These are phyloP conservation scores for Mycotypha africana DNA, from an alignment of 371 early-diverging fungal species.

Conservation along the genomic window DNA sequence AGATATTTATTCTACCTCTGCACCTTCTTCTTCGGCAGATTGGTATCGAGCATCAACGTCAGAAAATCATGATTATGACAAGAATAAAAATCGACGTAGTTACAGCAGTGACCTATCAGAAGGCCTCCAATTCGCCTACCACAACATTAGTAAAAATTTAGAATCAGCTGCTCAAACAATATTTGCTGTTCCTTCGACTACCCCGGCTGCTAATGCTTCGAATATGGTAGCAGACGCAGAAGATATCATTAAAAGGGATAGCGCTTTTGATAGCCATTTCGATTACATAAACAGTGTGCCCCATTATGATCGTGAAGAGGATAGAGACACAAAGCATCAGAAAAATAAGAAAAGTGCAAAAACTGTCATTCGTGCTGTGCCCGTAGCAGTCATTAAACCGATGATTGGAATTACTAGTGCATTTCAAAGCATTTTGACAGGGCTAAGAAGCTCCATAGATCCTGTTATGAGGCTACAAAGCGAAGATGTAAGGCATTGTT, in stretches of 20 bases:
- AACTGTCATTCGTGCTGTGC: constrained; percentile 87
- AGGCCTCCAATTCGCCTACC: constrained; percentile 80
- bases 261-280: too few relatives aligned
- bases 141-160: constrained; percentile 70
- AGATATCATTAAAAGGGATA: constrained; percentile 30
- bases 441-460: constrained; percentile 87
- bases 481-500: constrained; percentile 79
- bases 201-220: too few relatives aligned
- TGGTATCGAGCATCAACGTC: background rate
- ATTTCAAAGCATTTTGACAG: constrained; percentile 87
- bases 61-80: background rate
- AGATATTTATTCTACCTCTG: background rate
- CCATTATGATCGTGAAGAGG: background rate
- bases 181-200: constrained; percentile 82
- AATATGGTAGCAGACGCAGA: constrained; percentile 71
- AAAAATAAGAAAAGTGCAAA: constrained; percentile 7
- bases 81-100: background rate
- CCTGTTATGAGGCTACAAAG: constrained; percentile 70
- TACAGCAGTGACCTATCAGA: constrained; percentile 60
- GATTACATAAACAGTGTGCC: too few relatives aligned
- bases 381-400: constrained; percentile 91
- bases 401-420: constrained; percentile 96
- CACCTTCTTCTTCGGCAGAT: background rate
- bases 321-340: background rate
- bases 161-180: constrained; percentile 82